A percentile compares a stretch with the other conserved stretches of the same genome.
Conservation (phyloP, 768 basidiomycete species). For the Hericium rajendrae region DNA sequence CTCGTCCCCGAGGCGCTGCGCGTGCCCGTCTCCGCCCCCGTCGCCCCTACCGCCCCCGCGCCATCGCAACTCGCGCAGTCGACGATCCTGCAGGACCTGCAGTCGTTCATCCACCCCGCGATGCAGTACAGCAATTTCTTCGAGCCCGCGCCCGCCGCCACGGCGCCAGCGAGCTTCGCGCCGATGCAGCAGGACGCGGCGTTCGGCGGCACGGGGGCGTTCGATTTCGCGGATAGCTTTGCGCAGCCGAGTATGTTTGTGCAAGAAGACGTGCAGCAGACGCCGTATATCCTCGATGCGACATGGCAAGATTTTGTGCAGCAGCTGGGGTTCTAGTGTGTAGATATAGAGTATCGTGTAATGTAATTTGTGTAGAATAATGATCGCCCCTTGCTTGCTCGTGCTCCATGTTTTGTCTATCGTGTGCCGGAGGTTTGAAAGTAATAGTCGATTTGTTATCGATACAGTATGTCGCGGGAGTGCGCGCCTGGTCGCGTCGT, state of each 20-base stretch:
- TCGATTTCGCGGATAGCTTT: no score
- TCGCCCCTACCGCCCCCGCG: neutral
- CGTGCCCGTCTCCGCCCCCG: neutral
- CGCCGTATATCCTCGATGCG: slow-evolving; percentile 38
- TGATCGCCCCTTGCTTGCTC: neutral
- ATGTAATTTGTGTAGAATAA: neutral
- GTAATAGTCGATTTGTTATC: no score
- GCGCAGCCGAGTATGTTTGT: no score
- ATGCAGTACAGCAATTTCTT: neutral
- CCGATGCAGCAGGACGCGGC: no score
- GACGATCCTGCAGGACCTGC: neutral
- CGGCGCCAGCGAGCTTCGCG: no score
- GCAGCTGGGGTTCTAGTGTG: slow-evolving; percentile 46
- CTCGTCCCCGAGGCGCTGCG: slow-evolving; percentile 8
- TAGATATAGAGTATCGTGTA: neutral
- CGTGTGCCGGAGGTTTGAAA: no score
- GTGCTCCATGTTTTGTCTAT: no score
- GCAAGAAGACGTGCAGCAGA: neutral
- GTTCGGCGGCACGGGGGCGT: no score
- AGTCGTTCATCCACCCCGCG: neutral
- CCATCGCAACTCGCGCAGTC: no score
- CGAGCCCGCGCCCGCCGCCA: neutral
- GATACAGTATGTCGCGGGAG: neutral
- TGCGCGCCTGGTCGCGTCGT: no score
- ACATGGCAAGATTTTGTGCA: slow-evolving; percentile 63